These are phyloP conservation scores for Apophysomyces elegans DNA, from an alignment of 371 early-diverging fungal species.

Conservation along the genomic window DNA sequence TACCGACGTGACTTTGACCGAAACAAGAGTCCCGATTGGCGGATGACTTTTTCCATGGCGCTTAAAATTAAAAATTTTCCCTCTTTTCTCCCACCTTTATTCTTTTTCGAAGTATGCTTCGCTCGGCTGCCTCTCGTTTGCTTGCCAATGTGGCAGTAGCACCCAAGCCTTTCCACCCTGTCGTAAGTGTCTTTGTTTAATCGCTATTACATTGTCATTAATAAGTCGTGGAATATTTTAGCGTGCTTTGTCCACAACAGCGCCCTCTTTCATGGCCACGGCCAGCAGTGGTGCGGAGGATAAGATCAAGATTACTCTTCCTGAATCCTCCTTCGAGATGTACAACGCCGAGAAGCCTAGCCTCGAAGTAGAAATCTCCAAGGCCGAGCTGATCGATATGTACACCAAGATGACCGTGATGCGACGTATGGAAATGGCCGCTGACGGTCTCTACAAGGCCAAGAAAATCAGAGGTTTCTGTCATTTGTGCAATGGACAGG, in stretches of 20 bases:
- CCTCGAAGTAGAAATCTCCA: constrained; percentile 61
- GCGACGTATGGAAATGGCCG: constrained; percentile 94
- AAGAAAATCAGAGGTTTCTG: constrained; percentile 99
- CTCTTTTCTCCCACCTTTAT: constrained; percentile 24
- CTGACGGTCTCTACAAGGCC: constrained; percentile 95
- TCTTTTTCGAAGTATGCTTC: constrained; percentile 45
- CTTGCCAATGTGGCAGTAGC: constrained; percentile 44
- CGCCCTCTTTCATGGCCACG: constrained; percentile 33
- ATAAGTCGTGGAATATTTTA: constrained; percentile 16
- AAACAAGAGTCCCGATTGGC: no score
- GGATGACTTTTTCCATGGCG: neutral
- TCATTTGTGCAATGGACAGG: constrained; percentile 98
- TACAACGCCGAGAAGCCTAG: constrained; percentile 72
- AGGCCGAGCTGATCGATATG: constrained; percentile 78
- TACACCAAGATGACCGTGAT: constrained; percentile 90
- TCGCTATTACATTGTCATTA: neutral
- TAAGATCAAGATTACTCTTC: constrained; percentile 60
- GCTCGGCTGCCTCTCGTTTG: constrained; percentile 51
- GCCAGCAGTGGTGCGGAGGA: constrained; percentile 31
- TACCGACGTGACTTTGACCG: neutral
- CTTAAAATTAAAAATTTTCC: constrained; percentile 21
- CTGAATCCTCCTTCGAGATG: constrained; percentile 64
- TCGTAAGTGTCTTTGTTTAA: constrained; percentile 12
- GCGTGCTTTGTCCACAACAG: constrained; percentile 52
- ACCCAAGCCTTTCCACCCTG: constrained; percentile 29